Conservation (phyloP, 2,329 filamentous ascomycete species). For the Sporothrix humicola region DNA sequence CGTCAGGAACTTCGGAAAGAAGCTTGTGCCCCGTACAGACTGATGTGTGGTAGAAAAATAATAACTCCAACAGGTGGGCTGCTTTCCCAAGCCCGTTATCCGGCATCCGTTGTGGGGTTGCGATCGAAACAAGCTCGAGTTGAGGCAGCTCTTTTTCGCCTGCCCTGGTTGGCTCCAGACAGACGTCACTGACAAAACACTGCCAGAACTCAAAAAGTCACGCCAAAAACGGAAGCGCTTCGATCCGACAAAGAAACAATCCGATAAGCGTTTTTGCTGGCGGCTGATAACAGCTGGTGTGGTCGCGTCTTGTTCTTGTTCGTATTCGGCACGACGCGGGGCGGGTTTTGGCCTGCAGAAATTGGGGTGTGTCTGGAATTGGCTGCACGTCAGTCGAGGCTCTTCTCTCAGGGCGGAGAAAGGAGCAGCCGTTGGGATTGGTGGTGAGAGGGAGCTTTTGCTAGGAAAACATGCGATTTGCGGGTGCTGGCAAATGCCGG, state of each 20-base stretch:
- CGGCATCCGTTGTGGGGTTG: slow-evolving; percentile 18
- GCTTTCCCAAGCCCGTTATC: slow-evolving; percentile 1
- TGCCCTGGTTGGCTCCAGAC: not conserved
- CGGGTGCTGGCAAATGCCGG: slow-evolving; percentile 27
- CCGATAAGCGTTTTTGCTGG: not conserved
- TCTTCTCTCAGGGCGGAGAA: not conserved
- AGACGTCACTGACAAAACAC: too few relatives aligned
- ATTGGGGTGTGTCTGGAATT: not conserved
- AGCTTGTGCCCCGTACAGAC: not conserved
- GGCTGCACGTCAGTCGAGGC: slow-evolving; percentile 16
- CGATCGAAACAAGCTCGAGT: not conserved
- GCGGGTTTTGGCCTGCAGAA: not conserved
- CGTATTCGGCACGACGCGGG: slow-evolving; percentile 29
- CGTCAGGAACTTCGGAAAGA: slow-evolving; percentile 7
- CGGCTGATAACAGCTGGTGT: not conserved
- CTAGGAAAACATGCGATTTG: slow-evolving; percentile 28
- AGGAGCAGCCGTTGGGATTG: slow-evolving; percentile 21
- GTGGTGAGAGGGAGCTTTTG: slow-evolving; percentile 22
- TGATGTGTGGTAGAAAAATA: slow-evolving; percentile 20
- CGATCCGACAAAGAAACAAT: slow-evolving; percentile 26
- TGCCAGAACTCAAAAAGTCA: slow-evolving; percentile 3
- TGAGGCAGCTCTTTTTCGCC: not conserved
- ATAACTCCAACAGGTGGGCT: slow-evolving; percentile 9
- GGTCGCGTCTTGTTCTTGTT: slow-evolving; percentile 26
- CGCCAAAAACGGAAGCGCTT: slow-evolving; percentile 31